Base-by-base conservation (phyloP, 441 rosid species). In the Erodium moschatum region DNA sequence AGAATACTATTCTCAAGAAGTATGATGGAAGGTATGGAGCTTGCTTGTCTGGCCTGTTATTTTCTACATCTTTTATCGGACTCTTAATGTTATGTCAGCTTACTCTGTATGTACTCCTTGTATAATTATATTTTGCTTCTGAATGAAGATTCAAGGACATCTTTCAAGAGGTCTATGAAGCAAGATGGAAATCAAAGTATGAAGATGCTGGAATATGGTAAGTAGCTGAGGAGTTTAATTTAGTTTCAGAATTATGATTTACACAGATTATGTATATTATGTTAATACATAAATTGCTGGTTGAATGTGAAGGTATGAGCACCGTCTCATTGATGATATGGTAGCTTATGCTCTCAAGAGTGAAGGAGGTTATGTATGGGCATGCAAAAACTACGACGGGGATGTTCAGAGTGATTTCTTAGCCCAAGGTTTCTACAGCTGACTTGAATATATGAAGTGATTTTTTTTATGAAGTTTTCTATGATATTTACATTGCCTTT, bases 381-480 rank as follows among this genome's bases (percentile, higher is more conserved):
- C 98, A 12, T 90, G 98, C 85, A 92, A 92, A 78, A 92, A 89
- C 77, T 92, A 92, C 73, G 97, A 92, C 79, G 98, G 98, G 46
- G 98, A 92, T 81, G 96, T 92, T 67, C 96, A 92, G 81, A 92
- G 97, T 80, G 98, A 92, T 81, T 90, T 88, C 84, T 80, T 92
- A 75, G 96, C 98, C 78, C 96, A 92, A 92, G 96, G 98, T 90
- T 72, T 44, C 74, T 27, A 24, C 65, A 12, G 24, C 16, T 24
- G 2, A 61, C 38, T 33, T 33, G 38, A 33, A 33, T 38, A 38
- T 38, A 2, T 38, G 42, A 38, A 38, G 42, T 38, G 38, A 38
- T 38, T 38, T 38, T 38, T 38, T 6, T 38, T 24, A 2, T 24
- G 2, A 33, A 29, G 42, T 38, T 24, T 27, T 61, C 38, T 0